Evolutionary conservation across 768 basidiomycete species (phyloP).

Genomic region (Daedalea quercina): DNA sequence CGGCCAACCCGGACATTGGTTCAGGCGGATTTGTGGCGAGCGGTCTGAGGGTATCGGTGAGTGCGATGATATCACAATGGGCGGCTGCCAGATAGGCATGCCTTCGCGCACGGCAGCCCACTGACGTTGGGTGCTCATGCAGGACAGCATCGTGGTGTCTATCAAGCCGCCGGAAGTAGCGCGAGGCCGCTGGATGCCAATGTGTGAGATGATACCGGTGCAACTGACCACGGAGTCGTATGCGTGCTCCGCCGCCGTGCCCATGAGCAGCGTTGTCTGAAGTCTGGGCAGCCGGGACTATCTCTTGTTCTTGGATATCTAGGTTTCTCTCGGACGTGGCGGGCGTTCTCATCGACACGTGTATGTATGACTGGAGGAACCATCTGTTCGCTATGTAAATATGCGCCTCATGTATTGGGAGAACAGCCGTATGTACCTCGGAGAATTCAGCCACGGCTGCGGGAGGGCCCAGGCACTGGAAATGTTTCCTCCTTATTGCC

Average conservation of each 20-base stretch:
- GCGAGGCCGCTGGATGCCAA: conserved; percentile 11
- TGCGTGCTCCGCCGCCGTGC: conserved; percentile 8
- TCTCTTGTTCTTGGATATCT: no score
- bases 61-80: background rate
- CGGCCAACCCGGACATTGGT: conserved; percentile 7
- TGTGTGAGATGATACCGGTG: conserved; percentile 16
- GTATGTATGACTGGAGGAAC: no score
- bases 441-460: no score
- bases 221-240: conserved; percentile 20
- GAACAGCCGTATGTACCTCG: no score
- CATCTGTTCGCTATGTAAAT: no score
- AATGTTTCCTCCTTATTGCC: no score
- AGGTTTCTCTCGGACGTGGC: no score
- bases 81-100: background rate
- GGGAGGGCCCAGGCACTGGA: no score
- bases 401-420: no score
- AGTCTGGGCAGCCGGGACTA: no score
- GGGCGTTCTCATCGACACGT: no score
- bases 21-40: conserved; percentile 17
- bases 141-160: conserved; percentile 20
- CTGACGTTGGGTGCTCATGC: background rate
- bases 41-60: conserved; percentile 18
- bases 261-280: background rate
- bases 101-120: background rate
- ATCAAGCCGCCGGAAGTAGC: conserved; percentile 13